Evolutionary conservation across 2,329 filamentous ascomycete species (phyloP).

Genomic region (Paecilomyces formosus): DNA sequence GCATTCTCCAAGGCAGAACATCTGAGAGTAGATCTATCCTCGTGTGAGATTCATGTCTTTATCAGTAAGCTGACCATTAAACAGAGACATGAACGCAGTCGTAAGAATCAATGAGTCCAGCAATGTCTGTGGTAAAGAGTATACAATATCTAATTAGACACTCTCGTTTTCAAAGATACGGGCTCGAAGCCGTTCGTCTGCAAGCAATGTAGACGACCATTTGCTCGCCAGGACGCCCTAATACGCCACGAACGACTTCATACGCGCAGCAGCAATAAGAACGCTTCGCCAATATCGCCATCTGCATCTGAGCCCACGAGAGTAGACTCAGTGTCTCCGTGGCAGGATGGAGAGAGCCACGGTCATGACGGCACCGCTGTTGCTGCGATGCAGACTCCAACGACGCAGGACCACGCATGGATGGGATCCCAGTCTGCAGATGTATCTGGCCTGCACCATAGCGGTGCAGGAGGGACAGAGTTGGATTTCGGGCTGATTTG

Average conservation of each 20-base stretch:
- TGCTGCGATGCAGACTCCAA: slow-evolving; percentile 1
- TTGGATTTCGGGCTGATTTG: slow-evolving; percentile 37
- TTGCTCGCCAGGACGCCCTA: slow-evolving; percentile 15
- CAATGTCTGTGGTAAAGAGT: not conserved
- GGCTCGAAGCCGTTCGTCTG: slow-evolving; percentile 14
- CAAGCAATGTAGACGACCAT: slow-evolving; percentile 10
- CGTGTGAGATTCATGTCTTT: not conserved
- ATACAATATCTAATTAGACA: not conserved
- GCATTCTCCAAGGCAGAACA: not conserved
- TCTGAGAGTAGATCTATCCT: not conserved
- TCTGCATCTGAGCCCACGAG: not conserved
- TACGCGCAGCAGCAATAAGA: slow-evolving; percentile 4
- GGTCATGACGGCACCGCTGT: not conserved
- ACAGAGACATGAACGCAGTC: slow-evolving; percentile 1
- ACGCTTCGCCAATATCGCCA: not conserved
- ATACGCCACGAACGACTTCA: slow-evolving; percentile 13
- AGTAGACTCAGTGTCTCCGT: not conserved
- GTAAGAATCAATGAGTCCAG: not conserved
- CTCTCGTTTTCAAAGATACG: slow-evolving; percentile 5
- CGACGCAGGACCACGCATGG: slow-evolving; percentile 13
- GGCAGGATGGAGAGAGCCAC: not conserved
- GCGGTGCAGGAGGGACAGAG: slow-evolving; percentile 15
- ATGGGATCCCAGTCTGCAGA: slow-evolving; percentile 14
- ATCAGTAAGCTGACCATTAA: not conserved
- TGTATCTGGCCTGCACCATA: slow-evolving; percentile 15